Conservation (phyloP, 441 rosid genomes). For the Aquilaria agallochum region DNA sequence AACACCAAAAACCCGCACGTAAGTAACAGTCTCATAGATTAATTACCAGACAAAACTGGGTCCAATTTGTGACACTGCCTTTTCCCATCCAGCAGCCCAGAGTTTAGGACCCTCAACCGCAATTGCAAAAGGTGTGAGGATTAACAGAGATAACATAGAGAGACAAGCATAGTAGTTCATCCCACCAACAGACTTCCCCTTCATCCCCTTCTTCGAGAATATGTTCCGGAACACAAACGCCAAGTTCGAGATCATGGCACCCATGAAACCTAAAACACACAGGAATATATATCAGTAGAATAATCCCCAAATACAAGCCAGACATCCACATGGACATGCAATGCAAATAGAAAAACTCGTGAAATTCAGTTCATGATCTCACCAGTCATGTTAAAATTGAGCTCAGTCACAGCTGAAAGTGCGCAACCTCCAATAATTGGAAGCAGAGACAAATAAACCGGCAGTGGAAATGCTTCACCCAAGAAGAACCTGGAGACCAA, state of each 20-base stretch:
- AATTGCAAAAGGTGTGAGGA: slow-evolving; percentile 90
- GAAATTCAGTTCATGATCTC: slow-evolving; percentile 10
- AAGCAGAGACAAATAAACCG: slow-evolving; percentile 75
- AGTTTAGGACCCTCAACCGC: slow-evolving; percentile 91
- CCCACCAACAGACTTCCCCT: slow-evolving; percentile 86
- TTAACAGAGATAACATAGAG: slow-evolving; percentile 72
- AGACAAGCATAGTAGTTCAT: slow-evolving; percentile 97
- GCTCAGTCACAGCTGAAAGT: slow-evolving; percentile 86
- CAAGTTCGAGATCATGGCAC: slow-evolving; percentile 94
- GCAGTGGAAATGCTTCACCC: slow-evolving; percentile 68
- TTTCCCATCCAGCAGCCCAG: slow-evolving; percentile 93
- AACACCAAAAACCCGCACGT: not conserved
- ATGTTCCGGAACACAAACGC: slow-evolving; percentile 93
- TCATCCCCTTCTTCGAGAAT: slow-evolving; percentile 96
- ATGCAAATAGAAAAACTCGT: too few species aligned
- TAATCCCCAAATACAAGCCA: not conserved
- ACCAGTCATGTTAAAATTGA: slow-evolving; percentile 91
- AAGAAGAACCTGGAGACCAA: slow-evolving; percentile 68
- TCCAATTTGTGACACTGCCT: slow-evolving; percentile 66
- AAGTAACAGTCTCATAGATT: not conserved
- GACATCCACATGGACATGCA: not conserved
- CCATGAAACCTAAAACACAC: slow-evolving; percentile 76
- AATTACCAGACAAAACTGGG: slow-evolving; percentile 83
- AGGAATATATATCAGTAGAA: slow-evolving; percentile 10
- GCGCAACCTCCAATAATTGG: slow-evolving; percentile 96